A percentile compares a stretch with the other conserved stretches of the same genome.
Evolutionary conservation across 192 early-diverging fungal genomes (phyloP).

Genomic region (Coemansia sp.): DNA sequence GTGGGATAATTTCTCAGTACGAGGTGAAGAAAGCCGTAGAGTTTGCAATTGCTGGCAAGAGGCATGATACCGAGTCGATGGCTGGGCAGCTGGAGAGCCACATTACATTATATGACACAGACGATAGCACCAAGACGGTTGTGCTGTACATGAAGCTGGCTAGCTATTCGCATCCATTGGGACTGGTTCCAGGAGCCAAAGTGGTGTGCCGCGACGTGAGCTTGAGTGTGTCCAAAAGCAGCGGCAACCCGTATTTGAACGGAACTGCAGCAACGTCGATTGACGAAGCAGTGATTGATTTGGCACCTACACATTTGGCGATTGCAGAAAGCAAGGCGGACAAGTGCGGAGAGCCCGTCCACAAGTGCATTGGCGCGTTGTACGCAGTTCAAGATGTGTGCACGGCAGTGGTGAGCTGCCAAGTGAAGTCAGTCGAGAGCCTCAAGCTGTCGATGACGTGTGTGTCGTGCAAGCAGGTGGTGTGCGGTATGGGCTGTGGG

Average conservation of each 20-base stretch:
- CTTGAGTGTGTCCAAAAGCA: constrained; percentile 12
- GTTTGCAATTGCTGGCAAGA: background rate
- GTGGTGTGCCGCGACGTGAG: constrained; percentile 19
- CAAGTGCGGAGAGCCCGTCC: background rate
- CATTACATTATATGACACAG: constrained; percentile 21
- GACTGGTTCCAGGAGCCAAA: constrained; percentile 29
- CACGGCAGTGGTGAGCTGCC: constrained; percentile 12
- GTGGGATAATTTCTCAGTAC: constrained; percentile 13
- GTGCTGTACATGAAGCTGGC: constrained; percentile 29
- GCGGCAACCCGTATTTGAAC: constrained; percentile 21
- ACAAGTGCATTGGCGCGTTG: constrained; percentile 12
- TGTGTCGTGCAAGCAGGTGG: constrained; percentile 14
- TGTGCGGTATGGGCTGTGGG: constrained; percentile 25
- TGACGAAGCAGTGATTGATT: background rate
- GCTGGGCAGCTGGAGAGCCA: constrained; percentile 20
- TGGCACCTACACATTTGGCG: background rate
- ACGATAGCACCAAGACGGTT: constrained; percentile 9
- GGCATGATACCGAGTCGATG: background rate
- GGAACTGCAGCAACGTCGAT: constrained; percentile 15
- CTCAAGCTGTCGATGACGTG: constrained; percentile 15
- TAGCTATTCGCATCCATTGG: constrained; percentile 30
- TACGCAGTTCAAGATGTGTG: background rate
- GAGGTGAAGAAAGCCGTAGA: constrained; percentile 3
- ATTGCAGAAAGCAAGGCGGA: background rate
- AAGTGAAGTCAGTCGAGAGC: constrained; percentile 14